Evolutionary conservation across 2,329 filamentous ascomycete species (phyloP).

Genomic region (Elsinoe necatrix): DNA sequence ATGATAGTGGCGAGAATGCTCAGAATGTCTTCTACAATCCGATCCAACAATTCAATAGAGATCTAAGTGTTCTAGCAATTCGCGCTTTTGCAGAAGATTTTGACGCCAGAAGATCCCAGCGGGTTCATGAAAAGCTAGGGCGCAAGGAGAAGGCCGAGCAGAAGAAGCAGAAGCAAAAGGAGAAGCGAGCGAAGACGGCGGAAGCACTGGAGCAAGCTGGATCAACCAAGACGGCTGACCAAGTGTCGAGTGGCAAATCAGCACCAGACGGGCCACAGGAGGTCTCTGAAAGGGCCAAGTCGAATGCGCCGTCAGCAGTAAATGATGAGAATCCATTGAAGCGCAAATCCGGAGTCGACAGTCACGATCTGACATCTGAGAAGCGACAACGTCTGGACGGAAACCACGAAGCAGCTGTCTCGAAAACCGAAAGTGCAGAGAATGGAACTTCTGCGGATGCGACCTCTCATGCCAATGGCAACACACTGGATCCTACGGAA

Average conservation of each 20-base stretch:
- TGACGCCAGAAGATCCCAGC: constrained; percentile 18
- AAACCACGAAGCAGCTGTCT: background rate
- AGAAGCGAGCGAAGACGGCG: constrained; percentile 27
- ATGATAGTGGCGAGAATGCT: constrained; percentile 51
- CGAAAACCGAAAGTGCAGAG: constrained; percentile 11
- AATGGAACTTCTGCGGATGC: no score
- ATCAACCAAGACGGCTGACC: constrained; percentile 22
- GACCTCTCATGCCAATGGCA: constrained; percentile 10
- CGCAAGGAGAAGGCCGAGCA: constrained; percentile 15
- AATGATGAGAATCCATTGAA: background rate
- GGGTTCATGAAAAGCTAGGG: background rate
- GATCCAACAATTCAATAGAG: constrained; percentile 97
- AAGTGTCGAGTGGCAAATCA: background rate
- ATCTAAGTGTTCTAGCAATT: constrained; percentile 86
- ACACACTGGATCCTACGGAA: constrained; percentile 19
- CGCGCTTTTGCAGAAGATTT: constrained; percentile 71
- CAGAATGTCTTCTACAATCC: constrained; percentile 95
- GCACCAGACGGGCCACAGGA: background rate
- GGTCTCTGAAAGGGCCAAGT: background rate
- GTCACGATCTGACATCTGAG: background rate
- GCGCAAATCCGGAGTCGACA: background rate
- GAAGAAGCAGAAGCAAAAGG: constrained; percentile 25
- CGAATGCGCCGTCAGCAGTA: background rate
- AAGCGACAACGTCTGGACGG: background rate
- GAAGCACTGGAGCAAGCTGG: constrained; percentile 31